Conservation (phyloP, 352 stramenopile genomes). For the Pythium scleroteichum region DNA sequence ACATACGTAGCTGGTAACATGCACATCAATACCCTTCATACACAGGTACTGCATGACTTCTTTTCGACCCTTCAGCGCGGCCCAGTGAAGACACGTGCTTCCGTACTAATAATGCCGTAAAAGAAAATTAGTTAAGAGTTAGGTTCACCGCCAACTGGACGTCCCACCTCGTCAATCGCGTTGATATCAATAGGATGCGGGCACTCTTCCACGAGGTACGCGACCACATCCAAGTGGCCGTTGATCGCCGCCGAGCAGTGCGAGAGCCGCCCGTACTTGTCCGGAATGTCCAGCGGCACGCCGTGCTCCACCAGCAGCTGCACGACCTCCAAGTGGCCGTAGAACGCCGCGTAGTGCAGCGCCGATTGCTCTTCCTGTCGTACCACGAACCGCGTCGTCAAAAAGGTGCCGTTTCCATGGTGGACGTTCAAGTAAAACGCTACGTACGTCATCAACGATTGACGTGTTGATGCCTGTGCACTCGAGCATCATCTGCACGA, state of each 20-base stretch:
- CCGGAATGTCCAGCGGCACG: conserved; percentile 73
- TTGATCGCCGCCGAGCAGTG: conserved; percentile 87
- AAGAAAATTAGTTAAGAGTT: conserved; percentile 1
- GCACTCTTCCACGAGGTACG: conserved; percentile 83
- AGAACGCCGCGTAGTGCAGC: conserved; percentile 87
- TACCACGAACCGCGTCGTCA: not conserved
- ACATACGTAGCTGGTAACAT: conserved; percentile 88
- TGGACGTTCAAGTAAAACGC: not conserved
- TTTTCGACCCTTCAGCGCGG: conserved; percentile 78
- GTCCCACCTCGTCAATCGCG: conserved; percentile 75
- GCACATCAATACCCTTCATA: conserved; percentile 88
- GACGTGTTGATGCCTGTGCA: conserved; percentile 59
- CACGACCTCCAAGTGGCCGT: conserved; percentile 85
- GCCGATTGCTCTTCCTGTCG: conserved; percentile 76
- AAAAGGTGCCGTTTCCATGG: not conserved
- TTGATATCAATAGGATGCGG: conserved; percentile 85
- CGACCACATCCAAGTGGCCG: conserved; percentile 82
- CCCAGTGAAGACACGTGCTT: conserved; percentile 85
- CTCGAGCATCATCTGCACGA: conserved; percentile 78
- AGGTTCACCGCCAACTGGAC: not conserved
- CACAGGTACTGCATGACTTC: conserved; percentile 89
- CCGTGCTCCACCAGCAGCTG: conserved; percentile 81
- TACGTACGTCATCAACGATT: conserved; percentile 66
- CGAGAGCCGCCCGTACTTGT: conserved; percentile 82
- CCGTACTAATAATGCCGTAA: too few species aligned